Evolutionary conservation across 257 asterid genomes (phyloP), one percentile per base, ranked within the genome.

Genomic region (Schizonepeta tenuifolia): DNA sequence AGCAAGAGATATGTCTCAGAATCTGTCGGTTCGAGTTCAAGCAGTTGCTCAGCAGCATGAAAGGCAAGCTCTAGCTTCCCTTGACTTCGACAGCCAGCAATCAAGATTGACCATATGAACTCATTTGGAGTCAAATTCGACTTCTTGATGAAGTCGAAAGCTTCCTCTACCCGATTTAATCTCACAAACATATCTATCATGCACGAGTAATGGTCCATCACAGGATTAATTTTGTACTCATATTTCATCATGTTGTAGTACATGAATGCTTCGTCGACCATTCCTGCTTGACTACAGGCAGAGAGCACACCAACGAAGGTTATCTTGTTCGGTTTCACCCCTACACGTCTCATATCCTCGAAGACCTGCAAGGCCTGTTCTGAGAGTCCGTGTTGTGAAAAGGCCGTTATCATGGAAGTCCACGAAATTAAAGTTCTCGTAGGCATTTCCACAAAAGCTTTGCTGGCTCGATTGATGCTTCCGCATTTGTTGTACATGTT

Each of bases 401-500:
- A 85, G 5, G 96, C 89, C 0, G 86, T 78, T 51, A 94, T 89
- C 95, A 91, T 88, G 49, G 97, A 87, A 28, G 97, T 94, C 97
- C 98, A 94, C 1, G 96, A 89, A 57, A 94, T 89, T 71, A 94
- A 78, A 12, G 96, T 91, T 81, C 98, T 79, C 41, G 63, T 74
- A 1, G 91, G 43, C 96, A 91, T 91, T 75, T 94, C 98, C 7
- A 87, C 72, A 79, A 94, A 91, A 46, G 96, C 96, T 80, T 81
- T 89, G 81, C 85, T 77, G 22, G 97, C 91, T 75, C 88, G 69
- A 3, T 72, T 84, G 61, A 94, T 89, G 78, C 95, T 89, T 64
- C 98, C 98, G 75, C 98, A 91, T 79, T 94, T 91, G 31, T 83
- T 84, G 65, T 93, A 93, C 98, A 93, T 93, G 86, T 83, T 92